Base-by-base conservation (phyloP, 2,329 filamentous ascomycete genomes). In the Cordyceps tenuipes region DNA sequence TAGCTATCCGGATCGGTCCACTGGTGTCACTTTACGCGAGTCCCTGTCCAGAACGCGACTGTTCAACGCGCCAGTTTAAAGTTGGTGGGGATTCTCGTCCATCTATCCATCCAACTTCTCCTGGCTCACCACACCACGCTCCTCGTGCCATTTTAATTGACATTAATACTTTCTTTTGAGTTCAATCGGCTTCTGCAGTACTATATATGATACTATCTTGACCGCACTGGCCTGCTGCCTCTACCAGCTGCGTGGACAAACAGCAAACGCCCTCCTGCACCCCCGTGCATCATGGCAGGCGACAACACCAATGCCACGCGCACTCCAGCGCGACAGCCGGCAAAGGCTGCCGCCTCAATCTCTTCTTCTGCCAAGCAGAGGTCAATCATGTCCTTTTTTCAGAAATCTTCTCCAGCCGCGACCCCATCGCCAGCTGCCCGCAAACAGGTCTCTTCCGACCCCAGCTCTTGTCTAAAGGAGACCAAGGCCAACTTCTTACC, bases 301-400 rank as follows among this genome's bases (percentile, higher is more conserved):
- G 68, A 73, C 50, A 68, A 66, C 61, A 48, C 65, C 53, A 56
- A 58, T 53, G 62, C 63, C 59, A 70, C 70, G 48, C 69, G 70
- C 60, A 75, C 72, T 60, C 72, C 72, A 26, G 70, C 71, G 49
- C 69, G 66, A 61, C 68, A 26, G 62, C 43, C 52, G 15, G 47
- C 67, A 46, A 73, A 71, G 58, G 62, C 66, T 46, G 51, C 68
- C 44, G 63, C 65, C 10, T 62, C 64, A 8, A 49, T 65, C 41
- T 66, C 73, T 21, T 72, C 72, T 12, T 70, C 71, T 17, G 63
- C 66, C 53, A 77, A 76, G 63, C 76, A 78, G 62, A 71, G 71
- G 57, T 76, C 74, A 47, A 77, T 78, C 63, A 69, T 72, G 62
- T 76, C 75, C 36, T 78, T 78, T 67, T 78, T 78, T 62, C 70